phyloP scores from a whole-genome alignment of 2,329 filamentous ascomycete genomes.

The Allantophomopsis lycopodina region DNA sequence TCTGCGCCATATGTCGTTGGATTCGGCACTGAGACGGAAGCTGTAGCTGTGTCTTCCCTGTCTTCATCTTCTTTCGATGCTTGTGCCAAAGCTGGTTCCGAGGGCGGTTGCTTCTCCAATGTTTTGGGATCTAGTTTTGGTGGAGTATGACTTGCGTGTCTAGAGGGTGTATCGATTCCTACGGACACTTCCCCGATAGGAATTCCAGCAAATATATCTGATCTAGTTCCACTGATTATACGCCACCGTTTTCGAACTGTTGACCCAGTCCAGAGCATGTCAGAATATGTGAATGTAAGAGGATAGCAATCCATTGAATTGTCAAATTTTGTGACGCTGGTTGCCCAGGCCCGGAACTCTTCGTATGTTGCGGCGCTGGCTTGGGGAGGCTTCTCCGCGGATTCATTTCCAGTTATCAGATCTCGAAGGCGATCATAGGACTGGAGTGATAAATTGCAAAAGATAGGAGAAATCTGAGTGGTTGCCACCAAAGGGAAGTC shows the following conservation, averaged over 20 bases:
- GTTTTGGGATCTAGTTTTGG: neutral
- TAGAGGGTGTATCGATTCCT: slow-evolving; percentile 6
- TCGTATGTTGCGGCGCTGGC: slow-evolving; percentile 25
- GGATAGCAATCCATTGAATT: slow-evolving; percentile 34
- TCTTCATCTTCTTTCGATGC: neutral
- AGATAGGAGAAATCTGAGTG: neutral
- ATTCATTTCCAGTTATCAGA: neutral
- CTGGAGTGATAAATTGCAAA: neutral
- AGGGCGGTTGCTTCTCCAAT: neutral
- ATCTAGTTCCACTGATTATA: slow-evolving; percentile 22
- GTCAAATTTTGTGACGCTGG: slow-evolving; percentile 35
- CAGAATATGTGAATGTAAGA: slow-evolving; percentile 43
- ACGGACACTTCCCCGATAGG: slow-evolving; percentile 12
- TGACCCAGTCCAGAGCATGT: slow-evolving; percentile 55
- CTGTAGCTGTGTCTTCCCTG: neutral
- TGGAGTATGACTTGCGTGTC: slow-evolving; percentile 1
- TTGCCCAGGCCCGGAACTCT: slow-evolving; percentile 55
- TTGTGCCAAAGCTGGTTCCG: neutral
- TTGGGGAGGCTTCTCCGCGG: slow-evolving; percentile 8
- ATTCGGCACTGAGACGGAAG: neutral
- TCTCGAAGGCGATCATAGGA: neutral
- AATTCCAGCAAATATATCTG: slow-evolving; percentile 6
- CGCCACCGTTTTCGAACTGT: slow-evolving; percentile 25
- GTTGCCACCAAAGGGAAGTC: slow-evolving; percentile 13
- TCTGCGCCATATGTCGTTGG: neutral